A percentile compares a stretch with the other conserved stretches of the same genome.
phyloP scores from a whole-genome alignment of 176 grass and related monocot genomes.

The Musa itinerans region DNA sequence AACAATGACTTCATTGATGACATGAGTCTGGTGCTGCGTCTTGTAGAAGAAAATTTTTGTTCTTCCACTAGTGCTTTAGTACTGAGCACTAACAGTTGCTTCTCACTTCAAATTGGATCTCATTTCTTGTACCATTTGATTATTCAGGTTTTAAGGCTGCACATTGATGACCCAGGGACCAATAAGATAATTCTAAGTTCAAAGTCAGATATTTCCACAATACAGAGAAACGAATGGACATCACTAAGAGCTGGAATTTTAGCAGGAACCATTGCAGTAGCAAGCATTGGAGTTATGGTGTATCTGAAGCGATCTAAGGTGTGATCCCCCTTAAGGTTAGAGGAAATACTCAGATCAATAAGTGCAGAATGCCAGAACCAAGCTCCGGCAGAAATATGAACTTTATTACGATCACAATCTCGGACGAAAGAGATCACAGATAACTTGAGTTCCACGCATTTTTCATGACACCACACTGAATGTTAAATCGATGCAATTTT shows the following conservation, averaged over 20 bases:
- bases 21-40: too few relatives aligned
- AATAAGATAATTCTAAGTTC: constrained; percentile 29
- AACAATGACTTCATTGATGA: too few relatives aligned
- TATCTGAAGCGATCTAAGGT: constrained; percentile 63
- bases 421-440: too few relatives aligned
- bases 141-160: constrained; percentile 67
- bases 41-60: too few relatives aligned
- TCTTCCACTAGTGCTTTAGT: too few relatives aligned
- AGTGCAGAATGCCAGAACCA: too few relatives aligned
- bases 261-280: constrained; percentile 38
- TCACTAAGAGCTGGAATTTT: constrained; percentile 42
- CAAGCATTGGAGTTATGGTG: constrained; percentile 46
- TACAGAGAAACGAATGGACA: constrained; percentile 8
- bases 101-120: neutral
- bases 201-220: constrained; percentile 27
- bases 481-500: too few relatives aligned
- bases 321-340: constrained; percentile 25
- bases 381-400: too few relatives aligned
- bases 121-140: constrained; percentile 9
- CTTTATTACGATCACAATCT: too few relatives aligned
- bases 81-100: neutral
- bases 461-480: too few relatives aligned
- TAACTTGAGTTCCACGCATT: too few relatives aligned
- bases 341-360: neutral
- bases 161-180: constrained; percentile 32